Percentiles rank a stretch among this genome's conserved stretches.
Conservation (phyloP, 2,329 filamentous ascomycete genomes). For the Xylariaceae sp. region DNA sequence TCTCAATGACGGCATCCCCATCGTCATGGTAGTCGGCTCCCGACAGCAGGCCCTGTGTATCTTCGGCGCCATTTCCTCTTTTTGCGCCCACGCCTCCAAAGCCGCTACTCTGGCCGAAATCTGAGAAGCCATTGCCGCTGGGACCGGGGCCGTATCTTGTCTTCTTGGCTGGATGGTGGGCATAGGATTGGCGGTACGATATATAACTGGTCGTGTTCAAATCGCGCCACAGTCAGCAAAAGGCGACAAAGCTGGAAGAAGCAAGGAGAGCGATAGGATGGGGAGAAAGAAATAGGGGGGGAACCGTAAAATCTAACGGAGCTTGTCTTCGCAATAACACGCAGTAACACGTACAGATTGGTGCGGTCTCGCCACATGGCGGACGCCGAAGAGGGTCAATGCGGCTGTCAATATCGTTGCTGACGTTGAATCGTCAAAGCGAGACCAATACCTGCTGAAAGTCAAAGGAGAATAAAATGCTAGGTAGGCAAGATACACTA, state of each 20-base stretch:
- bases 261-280: not conserved
- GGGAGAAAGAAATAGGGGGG: not conserved
- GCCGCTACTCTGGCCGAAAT: constrained; percentile 56
- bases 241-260: not conserved
- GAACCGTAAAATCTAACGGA: not conserved
- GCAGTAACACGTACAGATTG: constrained; percentile 70
- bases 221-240: constrained; percentile 12
- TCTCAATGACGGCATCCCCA: constrained; percentile 94
- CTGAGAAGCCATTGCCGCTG: constrained; percentile 56
- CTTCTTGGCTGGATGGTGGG: constrained; percentile 88
- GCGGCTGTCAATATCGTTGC: constrained; percentile 23
- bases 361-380: constrained; percentile 99
- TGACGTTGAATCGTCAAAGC: constrained; percentile 10
- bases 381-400: constrained; percentile 43
- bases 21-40: constrained; percentile 74
- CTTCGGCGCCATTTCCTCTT: constrained; percentile 42
- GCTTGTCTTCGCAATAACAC: constrained; percentile 28
- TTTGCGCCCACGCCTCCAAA: constrained; percentile 36
- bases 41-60: constrained; percentile 77
- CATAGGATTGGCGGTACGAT: constrained; percentile 97
- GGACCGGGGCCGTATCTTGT: constrained; percentile 58
- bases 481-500: too few species aligned
- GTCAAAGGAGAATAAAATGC: not conserved
- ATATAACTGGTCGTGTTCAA: constrained; percentile 67
- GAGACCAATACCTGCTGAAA: constrained; percentile 2